phyloP scores from a whole-genome alignment of 257 asterid species.

The Plectranthus barbatus region DNA sequence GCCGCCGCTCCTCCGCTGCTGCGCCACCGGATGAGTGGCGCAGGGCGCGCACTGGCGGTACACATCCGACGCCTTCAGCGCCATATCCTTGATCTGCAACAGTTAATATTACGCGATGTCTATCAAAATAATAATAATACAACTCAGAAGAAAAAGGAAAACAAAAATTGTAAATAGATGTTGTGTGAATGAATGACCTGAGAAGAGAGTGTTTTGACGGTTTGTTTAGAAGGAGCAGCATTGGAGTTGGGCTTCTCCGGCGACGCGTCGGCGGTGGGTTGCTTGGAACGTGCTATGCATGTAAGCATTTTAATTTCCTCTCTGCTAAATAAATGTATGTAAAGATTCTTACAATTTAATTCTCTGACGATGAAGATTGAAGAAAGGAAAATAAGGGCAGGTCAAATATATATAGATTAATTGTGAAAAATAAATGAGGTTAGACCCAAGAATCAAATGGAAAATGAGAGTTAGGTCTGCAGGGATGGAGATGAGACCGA shows the following conservation, averaged over 20 bases:
- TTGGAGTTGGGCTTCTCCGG: constrained; percentile 22
- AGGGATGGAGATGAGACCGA: constrained; percentile 3
- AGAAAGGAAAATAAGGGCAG: too few relatives aligned
- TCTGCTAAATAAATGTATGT: not conserved
- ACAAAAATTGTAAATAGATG: not conserved
- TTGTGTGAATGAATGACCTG: constrained; percentile 39
- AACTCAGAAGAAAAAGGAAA: too few relatives aligned
- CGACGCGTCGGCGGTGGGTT: constrained; percentile 31
- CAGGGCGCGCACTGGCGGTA: constrained; percentile 69
- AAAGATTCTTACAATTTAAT: not conserved
- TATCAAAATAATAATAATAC: not conserved
- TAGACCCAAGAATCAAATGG: constrained; percentile 8
- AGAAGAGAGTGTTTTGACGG: constrained; percentile 50
- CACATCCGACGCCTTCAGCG: constrained; percentile 86
- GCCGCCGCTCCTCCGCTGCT: constrained; percentile 21
- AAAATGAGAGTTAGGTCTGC: not conserved
- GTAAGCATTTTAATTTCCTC: constrained; percentile 57
- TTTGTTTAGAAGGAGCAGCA: constrained; percentile 43
- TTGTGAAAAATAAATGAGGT: not conserved
- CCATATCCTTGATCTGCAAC: constrained; percentile 78
- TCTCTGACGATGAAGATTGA: too few relatives aligned
- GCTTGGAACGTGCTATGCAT: constrained; percentile 87
- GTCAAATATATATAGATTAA: not conserved
- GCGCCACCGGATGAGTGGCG: constrained; percentile 33
- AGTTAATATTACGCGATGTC: not conserved